These are phyloP conservation scores for Setaria viridis DNA, from an alignment of 202 grass and related monocot species.

Conservation along the genomic window DNA sequence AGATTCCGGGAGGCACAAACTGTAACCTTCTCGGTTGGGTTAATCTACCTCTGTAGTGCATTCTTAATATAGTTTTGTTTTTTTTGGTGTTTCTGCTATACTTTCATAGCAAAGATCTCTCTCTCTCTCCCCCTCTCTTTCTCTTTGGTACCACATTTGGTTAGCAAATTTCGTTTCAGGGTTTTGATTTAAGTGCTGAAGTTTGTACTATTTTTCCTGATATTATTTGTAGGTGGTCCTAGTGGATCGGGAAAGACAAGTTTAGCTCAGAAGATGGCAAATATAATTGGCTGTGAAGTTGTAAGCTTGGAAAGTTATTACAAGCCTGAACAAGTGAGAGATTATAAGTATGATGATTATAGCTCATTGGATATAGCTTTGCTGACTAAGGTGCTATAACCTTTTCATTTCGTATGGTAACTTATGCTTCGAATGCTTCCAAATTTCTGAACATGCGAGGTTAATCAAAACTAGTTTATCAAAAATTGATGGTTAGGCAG, in stretches of 20 bases:
- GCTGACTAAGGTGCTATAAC: constrained; percentile 70
- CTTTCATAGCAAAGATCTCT: not conserved
- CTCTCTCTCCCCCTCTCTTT: not conserved
- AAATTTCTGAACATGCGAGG: constrained; percentile 28
- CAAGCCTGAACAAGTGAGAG: constrained; percentile 95
- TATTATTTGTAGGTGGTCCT: constrained; percentile 74
- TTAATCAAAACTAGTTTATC: constrained; percentile 16
- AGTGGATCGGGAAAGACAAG: constrained; percentile 99
- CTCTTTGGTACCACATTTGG: not conserved
- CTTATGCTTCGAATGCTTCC: constrained; percentile 19
- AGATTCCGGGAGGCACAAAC: not conserved
- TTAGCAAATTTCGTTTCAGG: not conserved
- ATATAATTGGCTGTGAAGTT: constrained; percentile 99
- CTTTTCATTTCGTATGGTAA: constrained; percentile 32
- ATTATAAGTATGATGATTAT: constrained; percentile 97
- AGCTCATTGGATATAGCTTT: constrained; percentile 93
- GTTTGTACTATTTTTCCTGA: constrained; percentile 18
- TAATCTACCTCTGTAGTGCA: not conserved
- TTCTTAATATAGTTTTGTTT: not conserved
- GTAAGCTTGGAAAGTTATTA: constrained; percentile 98
- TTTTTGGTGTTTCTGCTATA: constrained; percentile 8
- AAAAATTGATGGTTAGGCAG: constrained; percentile 1
- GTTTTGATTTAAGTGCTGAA: constrained; percentile 38
- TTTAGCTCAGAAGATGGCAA: constrained; percentile 98
- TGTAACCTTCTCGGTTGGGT: not conserved